Evolutionary conservation across 257 asterid species (phyloP).

Genomic region (Craterostigma plantagineum): DNA sequence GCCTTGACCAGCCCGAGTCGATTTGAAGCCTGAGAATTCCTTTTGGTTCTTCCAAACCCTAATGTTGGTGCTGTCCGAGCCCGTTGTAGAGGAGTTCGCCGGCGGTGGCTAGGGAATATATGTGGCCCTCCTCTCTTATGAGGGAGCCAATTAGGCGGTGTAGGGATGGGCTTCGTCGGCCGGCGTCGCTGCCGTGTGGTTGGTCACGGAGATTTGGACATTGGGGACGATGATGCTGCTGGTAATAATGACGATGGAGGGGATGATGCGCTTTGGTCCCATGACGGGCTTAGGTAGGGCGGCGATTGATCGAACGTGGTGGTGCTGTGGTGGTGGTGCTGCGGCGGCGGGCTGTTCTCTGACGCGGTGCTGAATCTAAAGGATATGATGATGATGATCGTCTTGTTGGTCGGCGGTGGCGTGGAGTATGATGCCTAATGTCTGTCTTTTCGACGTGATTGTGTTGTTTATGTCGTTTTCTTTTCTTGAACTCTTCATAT

Average conservation of each 20-base stretch:
- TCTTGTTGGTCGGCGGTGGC: no score
- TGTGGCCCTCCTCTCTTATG: slow-evolving; percentile 86
- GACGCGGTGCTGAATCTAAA: slow-evolving; percentile 2
- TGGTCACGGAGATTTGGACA: slow-evolving; percentile 54
- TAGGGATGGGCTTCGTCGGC: slow-evolving; percentile 21
- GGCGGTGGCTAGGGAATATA: slow-evolving; percentile 61
- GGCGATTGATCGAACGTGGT: slow-evolving; percentile 20
- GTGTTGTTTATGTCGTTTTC: no score
- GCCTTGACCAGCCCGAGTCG: slow-evolving; percentile 89
- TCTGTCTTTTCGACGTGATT: no score
- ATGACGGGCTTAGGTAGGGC: slow-evolving; percentile 15
- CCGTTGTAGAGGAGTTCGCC: slow-evolving; percentile 71
- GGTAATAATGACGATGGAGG: no score
- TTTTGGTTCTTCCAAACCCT: slow-evolving; percentile 87
- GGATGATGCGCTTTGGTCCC: slow-evolving; percentile 5
- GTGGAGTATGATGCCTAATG: no score
- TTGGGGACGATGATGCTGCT: slow-evolving; percentile 35
- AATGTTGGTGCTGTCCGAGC: slow-evolving; percentile 84
- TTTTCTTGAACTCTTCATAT: no score
- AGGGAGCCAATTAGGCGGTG: slow-evolving; percentile 87
- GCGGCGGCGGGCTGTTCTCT: slow-evolving; percentile 8
- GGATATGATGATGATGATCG: no score
- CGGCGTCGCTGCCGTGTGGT: slow-evolving; percentile 11
- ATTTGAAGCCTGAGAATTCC: slow-evolving; percentile 69
- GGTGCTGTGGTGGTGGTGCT: slow-evolving; percentile 10